Evolutionary conservation across 306 rosid genomes (phyloP).

Genomic region (Pueraria montana): DNA sequence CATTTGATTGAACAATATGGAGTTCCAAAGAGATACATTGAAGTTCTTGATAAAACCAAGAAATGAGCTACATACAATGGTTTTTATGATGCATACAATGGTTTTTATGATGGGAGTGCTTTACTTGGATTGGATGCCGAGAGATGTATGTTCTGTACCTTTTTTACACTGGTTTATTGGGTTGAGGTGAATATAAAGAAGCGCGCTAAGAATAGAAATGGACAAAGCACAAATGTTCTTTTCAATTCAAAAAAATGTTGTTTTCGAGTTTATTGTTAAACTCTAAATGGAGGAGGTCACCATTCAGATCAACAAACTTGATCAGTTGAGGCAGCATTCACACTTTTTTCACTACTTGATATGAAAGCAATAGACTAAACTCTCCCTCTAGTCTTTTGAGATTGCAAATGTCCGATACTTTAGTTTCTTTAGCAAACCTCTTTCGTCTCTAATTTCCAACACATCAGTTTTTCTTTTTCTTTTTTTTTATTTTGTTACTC

Average conservation of each 20-base stretch:
- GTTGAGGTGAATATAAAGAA: slow-evolving; percentile 32
- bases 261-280: not conserved
- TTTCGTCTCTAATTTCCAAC: not conserved
- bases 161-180: not conserved
- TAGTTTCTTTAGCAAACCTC: not conserved
- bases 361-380: not conserved
- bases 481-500: not conserved
- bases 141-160: slow-evolving; percentile 39
- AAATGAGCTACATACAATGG: slow-evolving; percentile 51
- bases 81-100: slow-evolving; percentile 29
- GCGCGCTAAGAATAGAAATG: slow-evolving; percentile 21
- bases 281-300: not conserved
- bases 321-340: not conserved
- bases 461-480: too few relatives aligned
- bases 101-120: not conserved
- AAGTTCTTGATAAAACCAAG: slow-evolving; percentile 90
- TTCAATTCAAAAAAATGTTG: not conserved
- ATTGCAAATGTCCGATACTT: not conserved
- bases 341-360: not conserved
- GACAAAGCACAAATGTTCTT: slow-evolving; percentile 39
- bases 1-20: slow-evolving; percentile 91
- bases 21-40: slow-evolving; percentile 89
- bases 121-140: slow-evolving; percentile 10
- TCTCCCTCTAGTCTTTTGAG: not conserved
- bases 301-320: not conserved